Percentiles rank a stretch among this genome's conserved stretches.
phyloP scores from a whole-genome alignment of 2,329 filamentous ascomycete genomes.

The Ilyonectria sp. region DNA sequence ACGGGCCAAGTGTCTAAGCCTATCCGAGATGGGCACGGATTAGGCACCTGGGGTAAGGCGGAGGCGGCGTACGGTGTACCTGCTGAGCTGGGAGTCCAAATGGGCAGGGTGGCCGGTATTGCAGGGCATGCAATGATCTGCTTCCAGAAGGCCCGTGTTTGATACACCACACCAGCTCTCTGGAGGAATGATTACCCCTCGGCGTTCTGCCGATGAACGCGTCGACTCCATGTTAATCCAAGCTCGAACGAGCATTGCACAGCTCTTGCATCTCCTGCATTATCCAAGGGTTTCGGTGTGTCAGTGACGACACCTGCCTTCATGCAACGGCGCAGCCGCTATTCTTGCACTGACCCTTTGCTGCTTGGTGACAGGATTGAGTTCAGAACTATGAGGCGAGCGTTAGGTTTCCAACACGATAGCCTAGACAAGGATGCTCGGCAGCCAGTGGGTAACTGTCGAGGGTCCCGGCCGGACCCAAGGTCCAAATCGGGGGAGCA shows the following conservation, averaged over 20 bases:
- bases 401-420: slow-evolving; percentile 33
- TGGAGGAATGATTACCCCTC: slow-evolving; percentile 16
- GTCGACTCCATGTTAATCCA: slow-evolving; percentile 19
- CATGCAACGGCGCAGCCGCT: slow-evolving; percentile 14
- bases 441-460: slow-evolving; percentile 35
- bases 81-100: slow-evolving; percentile 32
- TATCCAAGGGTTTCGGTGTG: slow-evolving; percentile 25
- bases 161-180: slow-evolving; percentile 31
- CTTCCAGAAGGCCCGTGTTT: slow-evolving; percentile 42
- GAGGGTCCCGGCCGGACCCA: slow-evolving; percentile 37
- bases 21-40: slow-evolving; percentile 41
- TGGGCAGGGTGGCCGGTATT: slow-evolving; percentile 40
- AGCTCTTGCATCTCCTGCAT: slow-evolving; percentile 24
- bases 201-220: slow-evolving; percentile 16
- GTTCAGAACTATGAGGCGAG: slow-evolving; percentile 37
- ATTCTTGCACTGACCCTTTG: slow-evolving; percentile 28
- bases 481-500: slow-evolving; percentile 42
- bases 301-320: slow-evolving; percentile 27
- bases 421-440: slow-evolving; percentile 37
- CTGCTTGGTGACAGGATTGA: slow-evolving; percentile 37
- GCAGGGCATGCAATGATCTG: slow-evolving; percentile 36
- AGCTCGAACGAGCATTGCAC: slow-evolving; percentile 21
- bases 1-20: slow-evolving; percentile 30
- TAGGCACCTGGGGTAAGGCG: slow-evolving; percentile 48
- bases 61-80: slow-evolving; percentile 28